Conservation (phyloP, 2,329 filamentous ascomycete genomes). For the Teratosphaeria destructans region DNA sequence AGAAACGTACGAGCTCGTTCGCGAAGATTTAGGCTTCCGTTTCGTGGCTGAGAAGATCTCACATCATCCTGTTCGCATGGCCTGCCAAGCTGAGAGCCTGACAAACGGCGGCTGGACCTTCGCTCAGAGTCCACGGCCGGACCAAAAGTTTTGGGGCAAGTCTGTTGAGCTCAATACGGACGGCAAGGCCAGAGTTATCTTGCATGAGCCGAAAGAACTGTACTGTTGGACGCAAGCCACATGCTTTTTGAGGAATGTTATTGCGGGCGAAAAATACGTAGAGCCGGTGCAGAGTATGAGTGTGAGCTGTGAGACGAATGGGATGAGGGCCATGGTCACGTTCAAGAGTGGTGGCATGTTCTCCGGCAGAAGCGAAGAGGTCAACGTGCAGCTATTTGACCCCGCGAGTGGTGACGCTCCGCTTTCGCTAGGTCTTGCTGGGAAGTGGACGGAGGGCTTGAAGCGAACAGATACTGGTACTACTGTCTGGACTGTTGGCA, state of each 20-base stretch:
- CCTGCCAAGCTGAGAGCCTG: conserved; percentile 71
- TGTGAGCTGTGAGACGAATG: conserved; percentile 71
- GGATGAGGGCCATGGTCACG: conserved; percentile 72
- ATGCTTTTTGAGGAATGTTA: conserved; percentile 87
- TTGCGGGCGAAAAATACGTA: conserved; percentile 95
- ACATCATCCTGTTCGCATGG: conserved; percentile 83
- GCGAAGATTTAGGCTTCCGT: conserved; percentile 77
- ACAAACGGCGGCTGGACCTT: conserved; percentile 65
- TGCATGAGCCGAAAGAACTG: conserved; percentile 60
- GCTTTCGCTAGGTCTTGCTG: conserved; percentile 57
- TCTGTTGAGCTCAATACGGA: conserved; percentile 90
- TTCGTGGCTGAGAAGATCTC: conserved; percentile 93
- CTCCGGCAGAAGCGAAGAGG: conserved; percentile 84
- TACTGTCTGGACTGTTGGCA: conserved; percentile 68
- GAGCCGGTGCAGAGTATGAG: conserved; percentile 89
- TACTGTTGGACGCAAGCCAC: conserved; percentile 86
- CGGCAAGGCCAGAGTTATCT: conserved; percentile 66
- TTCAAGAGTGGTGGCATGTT: conserved; percentile 98
- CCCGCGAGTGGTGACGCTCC: conserved; percentile 43
- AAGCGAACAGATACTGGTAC: conserved; percentile 52
- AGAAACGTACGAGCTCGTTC: conserved; percentile 87
- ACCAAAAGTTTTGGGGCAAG: conserved; percentile 98
- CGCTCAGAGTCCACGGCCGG: conserved; percentile 74
- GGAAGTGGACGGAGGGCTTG: conserved; percentile 76
- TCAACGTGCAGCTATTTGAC: conserved; percentile 63